A percentile compares a stretch with the other conserved stretches of the same genome.
Conservation (phyloP, 225 moss, liverwort and hornwort genomes). For the Pleurozium schreberi region DNA sequence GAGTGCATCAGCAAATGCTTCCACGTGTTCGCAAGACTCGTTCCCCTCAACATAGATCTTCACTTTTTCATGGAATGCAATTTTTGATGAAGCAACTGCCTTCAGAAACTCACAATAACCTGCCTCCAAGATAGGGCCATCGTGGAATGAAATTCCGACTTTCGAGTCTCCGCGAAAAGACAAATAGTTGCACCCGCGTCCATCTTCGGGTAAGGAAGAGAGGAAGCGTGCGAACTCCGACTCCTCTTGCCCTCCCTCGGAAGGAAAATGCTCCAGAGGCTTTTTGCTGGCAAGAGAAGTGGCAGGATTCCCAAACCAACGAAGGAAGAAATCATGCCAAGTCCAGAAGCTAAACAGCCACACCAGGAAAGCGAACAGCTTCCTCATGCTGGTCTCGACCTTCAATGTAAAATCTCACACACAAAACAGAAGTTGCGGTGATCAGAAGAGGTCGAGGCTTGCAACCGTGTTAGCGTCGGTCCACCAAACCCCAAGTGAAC, state of each 20-base stretch:
- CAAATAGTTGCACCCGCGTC: fast-evolving
- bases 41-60: fast-evolving
- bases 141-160: fast-evolving
- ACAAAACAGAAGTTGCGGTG: no score
- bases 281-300: no score
- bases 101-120: neutral
- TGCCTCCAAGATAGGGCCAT: neutral
- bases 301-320: neutral
- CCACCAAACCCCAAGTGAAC: neutral
- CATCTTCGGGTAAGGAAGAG: neutral
- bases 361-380: neutral
- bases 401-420: neutral
- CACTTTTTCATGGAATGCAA: neutral
- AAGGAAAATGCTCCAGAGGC: neutral
- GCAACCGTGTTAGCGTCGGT: neutral
- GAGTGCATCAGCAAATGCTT: neutral
- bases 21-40: neutral
- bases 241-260: neutral
- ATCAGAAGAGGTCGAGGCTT: neutral
- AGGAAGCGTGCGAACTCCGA: neutral
- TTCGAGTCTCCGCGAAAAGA: fast-evolving
- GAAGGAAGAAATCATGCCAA: neutral
- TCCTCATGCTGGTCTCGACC: neutral
- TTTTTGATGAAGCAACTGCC: neutral
- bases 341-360: neutral